Percentiles rank a stretch among this genome's conserved stretches.
Conservation (phyloP, 768 basidiomycete genomes). For the Leccinum incarnatum region DNA sequence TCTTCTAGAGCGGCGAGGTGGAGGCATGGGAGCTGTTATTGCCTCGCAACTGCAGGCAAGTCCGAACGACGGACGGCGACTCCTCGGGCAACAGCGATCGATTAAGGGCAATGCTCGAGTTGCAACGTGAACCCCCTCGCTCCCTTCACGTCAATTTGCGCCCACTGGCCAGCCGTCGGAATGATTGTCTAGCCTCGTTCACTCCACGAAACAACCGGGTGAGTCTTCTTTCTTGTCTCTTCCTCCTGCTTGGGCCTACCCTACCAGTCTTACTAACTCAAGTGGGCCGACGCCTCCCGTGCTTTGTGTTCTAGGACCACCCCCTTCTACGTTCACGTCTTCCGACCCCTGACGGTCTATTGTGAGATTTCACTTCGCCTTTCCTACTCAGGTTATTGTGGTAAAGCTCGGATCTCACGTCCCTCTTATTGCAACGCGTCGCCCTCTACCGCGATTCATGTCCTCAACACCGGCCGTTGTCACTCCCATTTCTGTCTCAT, state of each 20-base stretch:
- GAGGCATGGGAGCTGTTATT: conserved; percentile 1
- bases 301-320: not conserved
- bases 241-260: not conserved
- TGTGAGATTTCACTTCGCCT: conserved; percentile 6
- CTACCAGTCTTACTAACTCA: not conserved
- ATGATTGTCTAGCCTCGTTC: conserved; percentile 24
- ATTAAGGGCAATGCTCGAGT: conserved; percentile 12
- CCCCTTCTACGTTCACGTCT: not conserved
- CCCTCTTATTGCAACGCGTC: conserved; percentile 5
- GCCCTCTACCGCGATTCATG: conserved; percentile 15
- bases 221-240: conserved; percentile 8
- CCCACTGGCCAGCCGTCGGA: conserved; percentile 5
- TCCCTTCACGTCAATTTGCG: conserved; percentile 22
- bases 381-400: conserved; percentile 1
- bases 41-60: conserved; percentile 6
- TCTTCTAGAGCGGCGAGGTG: conserved; percentile 3
- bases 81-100: conserved; percentile 7
- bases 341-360: not conserved
- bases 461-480: conserved; percentile 17
- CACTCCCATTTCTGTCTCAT: conserved; percentile 7
- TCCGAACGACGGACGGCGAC: conserved; percentile 4
- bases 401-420: conserved; percentile 6
- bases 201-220: conserved; percentile 14
- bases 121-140: conserved; percentile 13
- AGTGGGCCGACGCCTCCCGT: not conserved